Base-by-base conservation (phyloP, 1,139 yeast species). In the Suzukiozyma palmioleophila region DNA sequence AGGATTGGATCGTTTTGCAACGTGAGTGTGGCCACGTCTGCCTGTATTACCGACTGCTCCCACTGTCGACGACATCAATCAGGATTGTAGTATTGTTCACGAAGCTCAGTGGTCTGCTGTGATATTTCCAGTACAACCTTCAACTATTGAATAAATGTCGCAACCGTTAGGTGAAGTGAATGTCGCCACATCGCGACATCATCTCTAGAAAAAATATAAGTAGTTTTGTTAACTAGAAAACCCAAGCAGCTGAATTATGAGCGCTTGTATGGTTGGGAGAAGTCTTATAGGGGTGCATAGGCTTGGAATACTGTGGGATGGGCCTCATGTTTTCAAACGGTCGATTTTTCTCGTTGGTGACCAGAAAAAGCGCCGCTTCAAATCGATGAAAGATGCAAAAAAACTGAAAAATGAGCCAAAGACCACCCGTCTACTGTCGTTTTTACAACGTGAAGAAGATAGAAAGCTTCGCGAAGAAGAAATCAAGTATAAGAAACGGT, bases 381-480 rank as follows among this genome's bases (percentile, higher is more conserved):
- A 30, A 8, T 14, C 12, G 4, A 28, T 28, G 31, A 28, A 28
- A 8, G 31, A n/a, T 24, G 33, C 18, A 37, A 24, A 35, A 28
- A 27, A 34, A 26, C 29, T 16, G 18, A 21, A 36, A 32, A 14
- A 40, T 30, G 6, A 37, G 8, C 30, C 24, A 26, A 21, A 37
- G 3, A 28, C 27, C 12, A 18, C 22, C 22, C 22, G 22, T 18
- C 22, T 18, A 18, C 22, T 18, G 22, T 18, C 22, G 22, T 26
- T 33, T 13, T 16, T 37, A 13, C 45, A 47, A 9, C 47, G 42
- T 7, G 61, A 61, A 24, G 42, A 51, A 6, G 44, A 47, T 14
- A 41, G 62, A 15, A 39, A 46, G 25, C 39, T 52, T 3, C 39
- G 38, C 16, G 46, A 45, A 18, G 52, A 56, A 36, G 63, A 62